Percentiles rank a stretch among this genome's conserved stretches.
Evolutionary conservation across 2,329 filamentous ascomycete species (phyloP).

Genomic region (Pyricularia grisea): DNA sequence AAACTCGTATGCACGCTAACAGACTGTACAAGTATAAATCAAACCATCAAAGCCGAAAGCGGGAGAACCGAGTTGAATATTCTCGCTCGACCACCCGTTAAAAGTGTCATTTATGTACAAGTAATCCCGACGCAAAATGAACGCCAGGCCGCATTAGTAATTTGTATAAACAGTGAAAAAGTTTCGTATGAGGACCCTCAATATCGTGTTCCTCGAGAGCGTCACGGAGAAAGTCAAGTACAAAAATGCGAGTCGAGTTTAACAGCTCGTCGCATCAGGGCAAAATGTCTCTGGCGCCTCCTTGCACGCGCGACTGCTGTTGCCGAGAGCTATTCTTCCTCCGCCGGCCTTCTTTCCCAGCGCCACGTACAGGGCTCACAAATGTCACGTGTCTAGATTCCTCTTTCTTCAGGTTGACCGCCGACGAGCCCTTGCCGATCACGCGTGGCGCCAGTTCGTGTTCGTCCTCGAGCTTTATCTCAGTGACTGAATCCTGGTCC

Average conservation of each 20-base stretch:
- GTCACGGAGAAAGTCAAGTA: neutral
- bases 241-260: neutral
- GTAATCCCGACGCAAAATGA: neutral
- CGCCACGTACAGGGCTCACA: conserved; percentile 39
- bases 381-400: conserved; percentile 47
- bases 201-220: neutral
- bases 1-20: neutral
- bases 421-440: conserved; percentile 32
- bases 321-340: conserved; percentile 15
- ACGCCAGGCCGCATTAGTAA: conserved; percentile 6
- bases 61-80: neutral
- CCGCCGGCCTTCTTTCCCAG: conserved; percentile 17
- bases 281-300: neutral
- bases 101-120: neutral
- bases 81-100: neutral
- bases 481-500: conserved; percentile 50
- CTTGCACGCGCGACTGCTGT: neutral
- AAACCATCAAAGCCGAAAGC: neutral
- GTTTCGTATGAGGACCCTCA: conserved; percentile 5
- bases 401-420: conserved; percentile 41
- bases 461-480: conserved; percentile 52
- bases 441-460: conserved; percentile 25
- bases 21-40: neutral
- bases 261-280: neutral
- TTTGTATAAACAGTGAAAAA: neutral